These are phyloP conservation scores for Cordyceps cateniannulata DNA, from an alignment of 2,329 filamentous ascomycete species.

Conservation along the genomic window DNA sequence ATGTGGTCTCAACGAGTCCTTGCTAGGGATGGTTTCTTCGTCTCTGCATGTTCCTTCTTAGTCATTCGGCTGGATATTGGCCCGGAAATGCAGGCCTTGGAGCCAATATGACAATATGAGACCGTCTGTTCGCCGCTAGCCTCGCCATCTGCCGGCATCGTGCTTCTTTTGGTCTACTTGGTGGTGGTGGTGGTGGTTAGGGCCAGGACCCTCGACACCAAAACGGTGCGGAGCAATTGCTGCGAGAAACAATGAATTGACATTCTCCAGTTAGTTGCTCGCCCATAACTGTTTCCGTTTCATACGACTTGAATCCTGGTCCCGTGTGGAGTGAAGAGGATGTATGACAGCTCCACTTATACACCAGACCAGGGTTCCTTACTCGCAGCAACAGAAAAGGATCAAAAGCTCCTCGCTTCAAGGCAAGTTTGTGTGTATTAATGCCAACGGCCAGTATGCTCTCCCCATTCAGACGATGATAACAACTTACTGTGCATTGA, in stretches of 20 bases:
- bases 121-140: background rate
- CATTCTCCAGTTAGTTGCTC: too few relatives aligned
- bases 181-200: background rate
- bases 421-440: background rate
- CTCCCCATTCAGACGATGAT: background rate
- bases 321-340: background rate
- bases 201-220: background rate
- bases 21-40: background rate
- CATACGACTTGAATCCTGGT: background rate
- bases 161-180: background rate
- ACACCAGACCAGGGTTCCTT: background rate
- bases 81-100: background rate
- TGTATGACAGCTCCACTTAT: conserved; percentile 8
- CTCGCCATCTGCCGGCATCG: background rate
- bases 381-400: background rate
- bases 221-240: background rate
- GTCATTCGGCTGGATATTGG: background rate
- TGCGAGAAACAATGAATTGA: background rate
- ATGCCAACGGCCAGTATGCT: background rate
- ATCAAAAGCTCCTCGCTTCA: background rate
- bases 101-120: background rate
- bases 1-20: background rate
- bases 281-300: background rate
- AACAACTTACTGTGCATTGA: background rate
- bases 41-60: background rate